A percentile compares a stretch with the other conserved stretches of the same genome.
These are phyloP conservation scores for Yamadazyma friedrichii DNA, from an alignment of 1,139 yeast genomes.

Conservation along the genomic window DNA sequence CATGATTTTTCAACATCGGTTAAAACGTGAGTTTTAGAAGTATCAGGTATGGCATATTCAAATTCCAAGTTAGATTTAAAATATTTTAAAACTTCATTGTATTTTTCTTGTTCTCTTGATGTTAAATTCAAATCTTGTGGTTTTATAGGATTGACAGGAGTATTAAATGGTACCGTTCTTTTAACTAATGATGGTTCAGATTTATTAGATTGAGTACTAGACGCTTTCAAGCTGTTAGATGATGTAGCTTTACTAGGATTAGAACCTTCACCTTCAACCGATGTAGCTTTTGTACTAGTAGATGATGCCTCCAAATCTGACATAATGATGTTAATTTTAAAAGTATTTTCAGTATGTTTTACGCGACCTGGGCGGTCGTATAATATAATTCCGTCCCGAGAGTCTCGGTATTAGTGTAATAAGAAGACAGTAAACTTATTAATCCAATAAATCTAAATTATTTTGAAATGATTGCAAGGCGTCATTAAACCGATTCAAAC, in stretches of 20 bases:
- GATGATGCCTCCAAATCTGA: constrained; percentile 9
- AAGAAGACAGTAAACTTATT: neutral
- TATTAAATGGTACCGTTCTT: constrained; percentile 40
- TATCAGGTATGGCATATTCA: constrained; percentile 19
- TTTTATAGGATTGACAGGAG: constrained; percentile 36
- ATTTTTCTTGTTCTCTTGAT: constrained; percentile 28
- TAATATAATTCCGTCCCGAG: too few relatives aligned
- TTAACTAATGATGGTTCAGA: constrained; percentile 22
- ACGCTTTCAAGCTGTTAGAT: constrained; percentile 1
- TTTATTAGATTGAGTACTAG: too few relatives aligned
- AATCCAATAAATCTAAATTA: constrained; percentile 2
- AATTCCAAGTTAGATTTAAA: constrained; percentile 21
- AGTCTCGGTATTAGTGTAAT: too few relatives aligned
- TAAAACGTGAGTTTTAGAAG: constrained; percentile 19
- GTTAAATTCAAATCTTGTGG: constrained; percentile 30
- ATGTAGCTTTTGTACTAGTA: constrained; percentile 11
- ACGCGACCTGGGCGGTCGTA: neutral
- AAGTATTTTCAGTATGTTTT: constrained; percentile 6
- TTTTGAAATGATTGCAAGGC: constrained; percentile 27
- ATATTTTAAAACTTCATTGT: constrained; percentile 24
- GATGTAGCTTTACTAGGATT: neutral
- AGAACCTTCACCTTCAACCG: constrained; percentile 14
- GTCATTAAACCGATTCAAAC: constrained; percentile 25
- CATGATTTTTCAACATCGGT: constrained; percentile 73
- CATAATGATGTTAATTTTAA: constrained; percentile 2